A percentile compares a stretch with the other conserved stretches of the same genome.
Conservation (phyloP, 495 filamentous ascomycete species). For the Talaromyces trachyspermus region DNA sequence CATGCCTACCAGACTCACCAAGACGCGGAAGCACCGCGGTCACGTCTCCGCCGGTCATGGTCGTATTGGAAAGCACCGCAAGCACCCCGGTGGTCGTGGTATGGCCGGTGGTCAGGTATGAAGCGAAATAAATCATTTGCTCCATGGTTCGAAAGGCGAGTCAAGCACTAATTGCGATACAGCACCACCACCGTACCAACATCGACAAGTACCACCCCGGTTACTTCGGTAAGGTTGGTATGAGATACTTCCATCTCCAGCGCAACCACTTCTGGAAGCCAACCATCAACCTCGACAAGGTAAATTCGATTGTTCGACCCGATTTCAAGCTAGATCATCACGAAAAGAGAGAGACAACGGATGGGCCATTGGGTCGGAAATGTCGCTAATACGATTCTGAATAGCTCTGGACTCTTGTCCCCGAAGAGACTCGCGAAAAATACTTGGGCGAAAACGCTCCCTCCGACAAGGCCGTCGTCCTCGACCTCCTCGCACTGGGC, state of each 20-base stretch:
- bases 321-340: background rate
- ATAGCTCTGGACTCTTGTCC: slow-evolving; percentile 78
- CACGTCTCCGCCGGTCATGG: slow-evolving; percentile 92
- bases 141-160: background rate
- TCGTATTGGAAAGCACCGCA: slow-evolving; percentile 88
- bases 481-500: slow-evolving; percentile 85
- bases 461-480: slow-evolving; percentile 75
- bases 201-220: slow-evolving; percentile 91
- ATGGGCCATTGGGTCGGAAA: too few species aligned
- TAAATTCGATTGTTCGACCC: slow-evolving; percentile 31
- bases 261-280: slow-evolving; percentile 90
- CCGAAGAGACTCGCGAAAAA: slow-evolving; percentile 72
- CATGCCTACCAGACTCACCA: slow-evolving; percentile 12
- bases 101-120: slow-evolving; percentile 72
- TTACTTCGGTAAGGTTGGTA: slow-evolving; percentile 98
- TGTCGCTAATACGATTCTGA: too few species aligned
- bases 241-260: slow-evolving; percentile 90
- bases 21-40: slow-evolving; percentile 50
- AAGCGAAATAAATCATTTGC: background rate
- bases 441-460: slow-evolving; percentile 63
- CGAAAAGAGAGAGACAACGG: background rate
- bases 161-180: slow-evolving; percentile 14
- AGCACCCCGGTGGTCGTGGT: slow-evolving; percentile 91
- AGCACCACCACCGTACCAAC: slow-evolving; percentile 93
- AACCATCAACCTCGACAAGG: slow-evolving; percentile 86